Percentiles rank a stretch among this genome's conserved stretches.
phyloP scores from a whole-genome alignment of 129 eudicot species.

The Tagetes erecta region DNA sequence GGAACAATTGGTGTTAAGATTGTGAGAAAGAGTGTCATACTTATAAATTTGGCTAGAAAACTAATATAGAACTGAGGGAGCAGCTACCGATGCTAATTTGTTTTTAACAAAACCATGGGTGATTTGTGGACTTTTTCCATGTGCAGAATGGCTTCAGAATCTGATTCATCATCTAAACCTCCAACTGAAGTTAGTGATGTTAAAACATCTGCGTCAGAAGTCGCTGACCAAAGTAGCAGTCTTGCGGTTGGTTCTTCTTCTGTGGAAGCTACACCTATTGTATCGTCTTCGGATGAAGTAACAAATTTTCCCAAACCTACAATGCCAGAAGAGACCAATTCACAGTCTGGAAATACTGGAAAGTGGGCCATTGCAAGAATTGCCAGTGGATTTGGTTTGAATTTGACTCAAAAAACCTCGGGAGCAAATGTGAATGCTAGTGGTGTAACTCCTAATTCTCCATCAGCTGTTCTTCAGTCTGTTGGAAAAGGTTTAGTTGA shows the following conservation, averaged over 20 bases:
- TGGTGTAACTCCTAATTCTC: constrained; percentile 38
- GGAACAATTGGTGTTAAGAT: neutral
- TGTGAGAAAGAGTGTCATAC: neutral
- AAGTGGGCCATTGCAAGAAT: constrained; percentile 65
- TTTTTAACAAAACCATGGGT: constrained; percentile 3
- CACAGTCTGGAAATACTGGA: constrained; percentile 46
- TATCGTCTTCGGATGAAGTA: constrained; percentile 52
- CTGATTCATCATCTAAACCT: constrained; percentile 38
- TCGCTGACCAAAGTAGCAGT: constrained; percentile 29
- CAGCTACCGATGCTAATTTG: neutral
- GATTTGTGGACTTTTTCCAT: constrained; percentile 18
- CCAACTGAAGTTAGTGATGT: constrained; percentile 40
- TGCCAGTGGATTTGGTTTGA: constrained; percentile 63
- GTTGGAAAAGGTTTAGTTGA: constrained; percentile 87
- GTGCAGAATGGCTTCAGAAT: constrained; percentile 72
- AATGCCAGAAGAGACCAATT: constrained; percentile 35
- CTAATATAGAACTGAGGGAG: neutral
- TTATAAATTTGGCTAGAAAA: neutral
- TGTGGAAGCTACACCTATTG: constrained; percentile 39
- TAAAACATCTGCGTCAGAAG: constrained; percentile 34
- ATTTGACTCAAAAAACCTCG: constrained; percentile 42
- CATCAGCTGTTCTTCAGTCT: constrained; percentile 62
- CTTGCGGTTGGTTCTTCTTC: constrained; percentile 38
- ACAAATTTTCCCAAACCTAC: constrained; percentile 44
- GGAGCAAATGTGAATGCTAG: constrained; percentile 39